These are phyloP conservation scores for Lignosus rhinocerotis DNA, from an alignment of 1,284 basidiomycete genomes.

Conservation along the genomic window DNA sequence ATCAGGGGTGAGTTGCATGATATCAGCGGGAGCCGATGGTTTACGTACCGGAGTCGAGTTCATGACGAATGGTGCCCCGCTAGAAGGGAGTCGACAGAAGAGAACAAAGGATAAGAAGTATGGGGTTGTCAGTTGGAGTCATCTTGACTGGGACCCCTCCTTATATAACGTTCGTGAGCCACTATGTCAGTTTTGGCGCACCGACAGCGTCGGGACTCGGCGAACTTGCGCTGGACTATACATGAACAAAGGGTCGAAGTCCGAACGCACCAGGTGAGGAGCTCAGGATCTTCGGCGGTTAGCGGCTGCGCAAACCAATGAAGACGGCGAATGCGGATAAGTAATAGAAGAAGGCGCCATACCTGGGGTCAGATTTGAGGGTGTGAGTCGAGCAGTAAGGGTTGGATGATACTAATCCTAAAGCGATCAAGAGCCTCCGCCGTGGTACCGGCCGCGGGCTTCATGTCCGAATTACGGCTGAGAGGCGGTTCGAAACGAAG, in stretches of 20 bases:
- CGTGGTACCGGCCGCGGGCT: constrained; percentile 2
- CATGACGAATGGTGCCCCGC: constrained; percentile 9
- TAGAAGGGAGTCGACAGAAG: constrained; percentile 2
- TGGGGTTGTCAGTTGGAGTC: neutral
- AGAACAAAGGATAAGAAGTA: constrained; percentile 10
- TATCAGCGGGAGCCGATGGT: neutral
- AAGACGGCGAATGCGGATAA: constrained; percentile 8
- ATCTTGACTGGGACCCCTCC: constrained; percentile 1
- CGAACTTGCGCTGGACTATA: constrained; percentile 6
- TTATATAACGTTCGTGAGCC: constrained; percentile 15
- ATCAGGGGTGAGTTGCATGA: neutral
- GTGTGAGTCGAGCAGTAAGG: neutral
- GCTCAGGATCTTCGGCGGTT: constrained; percentile 18
- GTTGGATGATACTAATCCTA: constrained; percentile 3
- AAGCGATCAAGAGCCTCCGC: constrained; percentile 3
- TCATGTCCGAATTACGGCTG: constrained; percentile 12
- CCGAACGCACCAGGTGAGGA: neutral
- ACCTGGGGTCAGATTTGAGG: constrained; percentile 13
- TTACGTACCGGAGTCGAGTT: constrained; percentile 20
- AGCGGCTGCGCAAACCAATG: constrained; percentile 12
- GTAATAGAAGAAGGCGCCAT: constrained; percentile 7
- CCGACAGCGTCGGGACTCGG: constrained; percentile 7
- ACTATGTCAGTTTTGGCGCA: constrained; percentile 17
- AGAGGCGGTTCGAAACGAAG: constrained; percentile 1
- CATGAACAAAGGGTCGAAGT: constrained; percentile 8